Base-by-base conservation (phyloP, 129 eudicot genomes). In the Rutidosis leptorrhynchoides region DNA sequence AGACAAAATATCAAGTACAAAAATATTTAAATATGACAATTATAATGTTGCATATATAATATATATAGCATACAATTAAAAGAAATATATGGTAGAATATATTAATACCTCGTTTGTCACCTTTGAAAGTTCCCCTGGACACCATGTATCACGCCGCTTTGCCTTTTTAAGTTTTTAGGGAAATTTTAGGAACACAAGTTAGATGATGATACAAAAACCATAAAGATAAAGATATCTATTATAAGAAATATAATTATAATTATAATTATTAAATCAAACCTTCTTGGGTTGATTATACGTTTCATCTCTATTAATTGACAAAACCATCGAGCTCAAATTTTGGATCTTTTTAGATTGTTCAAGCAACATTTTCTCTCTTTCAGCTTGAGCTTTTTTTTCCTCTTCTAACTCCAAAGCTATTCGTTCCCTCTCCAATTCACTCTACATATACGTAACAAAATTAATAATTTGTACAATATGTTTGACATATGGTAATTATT, bases 111-210 rank as follows among this genome's bases (percentile, higher is more conserved):
- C 87, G 53, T 48, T 74, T 20, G 72, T 49, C 54, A 68, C 67
- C 72, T 86, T 72, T 26, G 83, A 43, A 54, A 86, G 85, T 33
- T 89, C 89, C 12, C 97, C 93, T 21, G 96, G 92, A 80, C 99
- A 94, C 97, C 99, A 94, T 63, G 99, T 94, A 59, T 86, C 97
- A 63, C 99, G 97, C 70, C 99, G 77, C 77, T 94, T 94, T 49
- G 80, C 90, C 97, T 94, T 62, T 26, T n/a, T n/a, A 21, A 30
- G 23, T 94, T 62, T 26, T n/a, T n/a, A 21, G 37, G 23, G 32
- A 48, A 57, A 54, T 75, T 29, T 59, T 25, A 21, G 33, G 61
- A 56, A 46, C 68, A n/a, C n/a, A n/a, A n/a, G n/a, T n/a, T n/a
- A n/a, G n/a, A n/a, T n/a, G n/a, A n/a, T n/a, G n/a, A n/a, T n/a